phyloP scores from a whole-genome alignment of 345 rosid genomes.

The Microcos paniculata region DNA sequence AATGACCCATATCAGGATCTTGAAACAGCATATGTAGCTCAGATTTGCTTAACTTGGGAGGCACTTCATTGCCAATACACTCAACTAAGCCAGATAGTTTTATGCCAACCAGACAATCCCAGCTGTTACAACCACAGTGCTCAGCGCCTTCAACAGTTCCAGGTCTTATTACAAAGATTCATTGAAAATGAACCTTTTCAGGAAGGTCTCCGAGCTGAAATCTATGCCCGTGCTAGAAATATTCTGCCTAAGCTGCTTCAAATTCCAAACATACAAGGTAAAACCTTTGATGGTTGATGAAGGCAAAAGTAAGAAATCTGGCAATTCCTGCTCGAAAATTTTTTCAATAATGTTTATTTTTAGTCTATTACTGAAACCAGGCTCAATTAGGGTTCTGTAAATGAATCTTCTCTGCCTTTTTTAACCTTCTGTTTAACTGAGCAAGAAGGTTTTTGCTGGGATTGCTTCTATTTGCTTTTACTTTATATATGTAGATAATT shows the following conservation, averaged over 20 bases:
- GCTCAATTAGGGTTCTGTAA: neutral
- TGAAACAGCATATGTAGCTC: conserved; percentile 88
- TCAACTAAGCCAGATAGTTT: conserved; percentile 68
- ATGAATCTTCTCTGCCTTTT: neutral
- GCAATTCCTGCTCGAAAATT: neutral
- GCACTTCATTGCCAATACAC: conserved; percentile 93
- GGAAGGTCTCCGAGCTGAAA: conserved; percentile 68
- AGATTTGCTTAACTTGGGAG: conserved; percentile 96
- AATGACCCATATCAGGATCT: conserved; percentile 61
- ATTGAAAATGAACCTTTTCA: conserved; percentile 94
- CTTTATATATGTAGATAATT: conserved; percentile 10
- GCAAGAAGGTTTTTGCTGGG: neutral
- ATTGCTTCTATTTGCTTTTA: conserved; percentile 6
- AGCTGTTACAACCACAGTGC: conserved; percentile 77
- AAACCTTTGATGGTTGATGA: neutral
- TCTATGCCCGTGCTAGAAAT: conserved; percentile 72
- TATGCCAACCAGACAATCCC: conserved; percentile 58
- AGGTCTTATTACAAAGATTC: conserved; percentile 83
- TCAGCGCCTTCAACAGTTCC: conserved; percentile 86
- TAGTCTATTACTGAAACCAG: neutral
- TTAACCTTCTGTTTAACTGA: neutral
- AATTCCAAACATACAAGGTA: conserved; percentile 83
- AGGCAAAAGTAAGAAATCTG: neutral
- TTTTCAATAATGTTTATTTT: neutral
- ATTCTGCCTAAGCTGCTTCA: conserved; percentile 81